Conservation (phyloP, 306 rosid genomes). For the Clitoria ternatea region DNA sequence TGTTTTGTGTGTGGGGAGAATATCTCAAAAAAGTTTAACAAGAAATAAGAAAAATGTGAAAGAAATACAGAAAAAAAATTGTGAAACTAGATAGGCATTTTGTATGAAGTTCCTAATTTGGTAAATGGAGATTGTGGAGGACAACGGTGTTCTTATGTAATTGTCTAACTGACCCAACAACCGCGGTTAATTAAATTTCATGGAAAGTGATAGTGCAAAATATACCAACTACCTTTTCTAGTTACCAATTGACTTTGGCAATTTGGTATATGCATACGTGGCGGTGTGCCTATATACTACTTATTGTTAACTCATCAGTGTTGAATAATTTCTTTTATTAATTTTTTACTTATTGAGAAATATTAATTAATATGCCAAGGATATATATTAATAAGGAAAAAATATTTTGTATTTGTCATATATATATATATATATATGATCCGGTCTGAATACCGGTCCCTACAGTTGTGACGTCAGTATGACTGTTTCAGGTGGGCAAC, state of each 20-base stretch:
- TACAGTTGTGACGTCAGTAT: too few relatives aligned
- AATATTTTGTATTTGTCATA: too few relatives aligned
- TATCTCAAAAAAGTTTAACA: background rate
- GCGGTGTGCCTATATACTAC: background rate
- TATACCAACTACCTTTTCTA: background rate
- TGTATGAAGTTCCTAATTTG: background rate
- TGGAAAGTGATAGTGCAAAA: background rate
- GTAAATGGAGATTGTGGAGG: conserved; percentile 4
- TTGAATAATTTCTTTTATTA: too few relatives aligned
- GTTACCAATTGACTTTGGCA: background rate
- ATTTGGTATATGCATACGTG: background rate
- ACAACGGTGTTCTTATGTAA: background rate
- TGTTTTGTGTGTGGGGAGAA: background rate
- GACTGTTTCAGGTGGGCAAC: too few relatives aligned
- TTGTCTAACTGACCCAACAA: background rate
- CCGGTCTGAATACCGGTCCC: too few relatives aligned
- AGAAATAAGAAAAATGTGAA: background rate
- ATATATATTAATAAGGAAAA: too few relatives aligned
- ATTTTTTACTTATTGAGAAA: too few relatives aligned
- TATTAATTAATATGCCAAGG: too few relatives aligned
- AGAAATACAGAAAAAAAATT: background rate
- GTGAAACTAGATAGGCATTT: too few relatives aligned
- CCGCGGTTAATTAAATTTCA: conserved; percentile 1
- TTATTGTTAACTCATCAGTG: too few relatives aligned
- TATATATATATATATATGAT: too few relatives aligned